These are phyloP conservation scores for Volvox africanus DNA, from an alignment of 139 green algal species.

Conservation along the genomic window DNA sequence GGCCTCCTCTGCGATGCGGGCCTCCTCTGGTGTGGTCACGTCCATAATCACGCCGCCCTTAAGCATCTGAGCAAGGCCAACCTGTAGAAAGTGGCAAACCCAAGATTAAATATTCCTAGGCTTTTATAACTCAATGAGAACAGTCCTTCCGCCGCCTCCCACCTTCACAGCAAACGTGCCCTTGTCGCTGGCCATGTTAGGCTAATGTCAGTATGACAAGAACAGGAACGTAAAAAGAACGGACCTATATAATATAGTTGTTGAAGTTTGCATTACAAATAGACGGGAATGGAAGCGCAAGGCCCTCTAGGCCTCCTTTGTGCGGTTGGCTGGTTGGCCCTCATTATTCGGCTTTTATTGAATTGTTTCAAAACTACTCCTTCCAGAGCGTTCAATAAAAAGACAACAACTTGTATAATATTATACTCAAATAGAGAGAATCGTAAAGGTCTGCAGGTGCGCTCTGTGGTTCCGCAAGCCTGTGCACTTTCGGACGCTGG, in stretches of 20 bases:
- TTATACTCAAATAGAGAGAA: too few relatives aligned
- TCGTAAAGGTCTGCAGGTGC: too few relatives aligned
- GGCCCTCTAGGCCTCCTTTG: background rate
- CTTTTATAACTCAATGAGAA: background rate
- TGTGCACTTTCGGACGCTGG: too few relatives aligned
- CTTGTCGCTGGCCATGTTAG: constrained; percentile 61
- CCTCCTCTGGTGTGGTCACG: constrained; percentile 97
- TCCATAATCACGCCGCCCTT: constrained; percentile 99
- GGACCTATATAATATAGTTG: background rate
- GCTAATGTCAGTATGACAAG: background rate
- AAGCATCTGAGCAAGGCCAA: constrained; percentile 98
- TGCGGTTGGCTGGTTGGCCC: too few relatives aligned
- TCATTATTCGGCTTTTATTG: too few relatives aligned
- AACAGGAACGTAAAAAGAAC: background rate
- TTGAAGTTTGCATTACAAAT: background rate
- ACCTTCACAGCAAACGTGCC: constrained; percentile 90
- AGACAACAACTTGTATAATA: too few relatives aligned
- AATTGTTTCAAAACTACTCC: too few relatives aligned
- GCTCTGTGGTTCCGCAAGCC: too few relatives aligned
- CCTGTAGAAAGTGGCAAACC: constrained; percentile 67
- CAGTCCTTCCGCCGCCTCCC: constrained; percentile 15
- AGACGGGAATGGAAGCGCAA: background rate
- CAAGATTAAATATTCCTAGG: background rate
- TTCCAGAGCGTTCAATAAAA: too few relatives aligned
- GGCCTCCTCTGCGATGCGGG: constrained; percentile 98